Base-by-base conservation (phyloP, 1,139 yeast species). In the Saccharomyces pastorianus region DNA sequence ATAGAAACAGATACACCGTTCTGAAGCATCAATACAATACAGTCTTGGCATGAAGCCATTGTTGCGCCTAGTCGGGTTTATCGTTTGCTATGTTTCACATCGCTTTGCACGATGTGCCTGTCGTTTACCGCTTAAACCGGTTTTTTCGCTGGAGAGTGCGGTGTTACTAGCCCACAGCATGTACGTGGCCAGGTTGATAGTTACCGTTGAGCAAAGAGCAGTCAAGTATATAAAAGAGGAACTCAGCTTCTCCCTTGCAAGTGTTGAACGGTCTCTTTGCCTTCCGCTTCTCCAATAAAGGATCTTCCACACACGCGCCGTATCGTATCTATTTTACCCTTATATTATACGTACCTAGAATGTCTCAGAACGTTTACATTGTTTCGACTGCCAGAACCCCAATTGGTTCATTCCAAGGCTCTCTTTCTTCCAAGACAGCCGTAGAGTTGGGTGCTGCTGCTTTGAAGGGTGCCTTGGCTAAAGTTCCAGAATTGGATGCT, bases 381-480 rank as follows among this genome's bases (percentile, higher is more conserved):
- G 98, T 90, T 56, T 76, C 96, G 41, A 79, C 89, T 50, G 83
- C 96, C 52, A 87, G 99, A 79, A 93, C 99, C 26, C 98, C 99
- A 64, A 81, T 91, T 64, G 98, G 98, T 48, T 84, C 96, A 25
- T 87, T 93, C 76, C 93, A 88, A 72, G 97, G 99, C 54, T 70
- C 82, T 5, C 79, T 93, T 54, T 72, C 95, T 47, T 79, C 95
- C 47, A 79, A 86, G 67, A 75, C 82, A 49, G 90, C 85, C 68
- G 82, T 85, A 56, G 98, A 91, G 68, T 80, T 93, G 58, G 99
- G 99, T 54, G 81, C 95, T 34, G 88, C 85, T 64, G 97, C 97
- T 51, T 96, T 93, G 62, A 86, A 85, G 59, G 84, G 90, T 53
- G 97, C 96, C 20, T 75, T 91, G 59, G 88, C 75, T 51, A 87